Evolutionary conservation across 2,329 filamentous ascomycete genomes (phyloP), one percentile per base, ranked within the genome.

Genomic region (Venturia pyrina): DNA sequence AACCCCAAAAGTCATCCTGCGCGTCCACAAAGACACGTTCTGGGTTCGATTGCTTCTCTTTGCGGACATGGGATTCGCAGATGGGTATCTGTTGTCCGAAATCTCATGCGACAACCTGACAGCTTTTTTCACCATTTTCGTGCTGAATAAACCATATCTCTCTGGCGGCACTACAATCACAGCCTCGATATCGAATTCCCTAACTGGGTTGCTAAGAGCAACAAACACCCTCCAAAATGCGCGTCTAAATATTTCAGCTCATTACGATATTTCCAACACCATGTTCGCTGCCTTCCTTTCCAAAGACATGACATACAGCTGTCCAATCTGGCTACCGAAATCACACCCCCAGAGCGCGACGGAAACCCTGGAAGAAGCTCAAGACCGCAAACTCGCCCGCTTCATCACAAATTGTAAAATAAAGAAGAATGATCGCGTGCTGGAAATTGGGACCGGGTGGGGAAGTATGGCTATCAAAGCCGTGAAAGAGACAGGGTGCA

Each of bases 371-470:
- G 84, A 89, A 71, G 77, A 82, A 24, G 88, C 89, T 0, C 88
- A 91, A 73, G 82, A 84, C 72, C 84, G 83, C 19, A 91, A 91
- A 73, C 76, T 91, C 17, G 77, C 82, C 67, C 82, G 84, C 8
- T 88, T 90, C 72, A 85, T 91, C 62, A 79, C 85, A 62, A 86
- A 86, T 37, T 85, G 86, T 17, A 82, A 78, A 61, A 85, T 91
- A 68, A 86, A 88, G 68, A 66, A 80, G 0, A 81, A 80, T 1
- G 88, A 91, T 68, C 88, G 90, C 71, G 84, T 91, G 1, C 76
- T 91, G 19, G 89, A 91, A 70, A 90, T 91, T 65, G 89, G 89
- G 2, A 90, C 87, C 1, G 88, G 89, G 15, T 91, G 88, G 89
- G 89, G 89, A 1, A 87, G 85, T 44, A 87, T 91, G 70, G 88